Base-by-base conservation (phyloP, 768 basidiomycete species). In the Lentinus brumalis region DNA sequence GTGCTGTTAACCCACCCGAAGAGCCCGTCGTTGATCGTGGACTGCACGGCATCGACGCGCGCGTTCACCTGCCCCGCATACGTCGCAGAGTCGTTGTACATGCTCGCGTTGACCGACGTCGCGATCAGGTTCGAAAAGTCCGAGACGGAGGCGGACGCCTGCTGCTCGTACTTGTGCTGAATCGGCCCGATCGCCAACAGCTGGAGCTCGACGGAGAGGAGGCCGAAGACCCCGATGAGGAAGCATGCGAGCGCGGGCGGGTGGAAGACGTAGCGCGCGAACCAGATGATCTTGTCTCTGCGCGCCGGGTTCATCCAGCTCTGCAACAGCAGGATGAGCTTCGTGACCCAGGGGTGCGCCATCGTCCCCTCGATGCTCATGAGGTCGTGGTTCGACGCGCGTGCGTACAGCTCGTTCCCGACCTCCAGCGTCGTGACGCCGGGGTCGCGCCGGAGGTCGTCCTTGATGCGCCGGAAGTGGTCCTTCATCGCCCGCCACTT, bases 1-100 rank as follows among this genome's bases (percentile, higher is more conserved):
- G 96, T 96, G 16, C 79, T 83, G 67, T 98, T 94, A 51, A 98
- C 88, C 96, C 96, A 98, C 10, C 95, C 94, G 63, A 98, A 96
- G 49, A 98, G 75, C 29, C 90, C 91, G 42, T 92, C 77, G 71
- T 98, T 93, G 74, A 98, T 84, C 6, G 85, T 83, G 41, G 78
- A 79, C 76, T 98, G 92, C 51, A 93, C 80, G 38, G 67, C 67
- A 51, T 84, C 81, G 21, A 98, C 85, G 32, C 85, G 89, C 18
- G 67, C 69, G 65, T 98, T 99, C 69, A 95, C 80, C 35, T 79
- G 80, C n/a, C 73, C 78, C 4, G 96, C 94, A 65, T 96, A 99
- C 4, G 81, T 70, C 14, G 83, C 70, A 9, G 92, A 95, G 66
- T 93, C 87, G 67, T 89, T 86, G 69, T 84, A 85, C 86, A 96